Base-by-base conservation (phyloP, 257 asterid species). In the Solanum appendiculatum region DNA sequence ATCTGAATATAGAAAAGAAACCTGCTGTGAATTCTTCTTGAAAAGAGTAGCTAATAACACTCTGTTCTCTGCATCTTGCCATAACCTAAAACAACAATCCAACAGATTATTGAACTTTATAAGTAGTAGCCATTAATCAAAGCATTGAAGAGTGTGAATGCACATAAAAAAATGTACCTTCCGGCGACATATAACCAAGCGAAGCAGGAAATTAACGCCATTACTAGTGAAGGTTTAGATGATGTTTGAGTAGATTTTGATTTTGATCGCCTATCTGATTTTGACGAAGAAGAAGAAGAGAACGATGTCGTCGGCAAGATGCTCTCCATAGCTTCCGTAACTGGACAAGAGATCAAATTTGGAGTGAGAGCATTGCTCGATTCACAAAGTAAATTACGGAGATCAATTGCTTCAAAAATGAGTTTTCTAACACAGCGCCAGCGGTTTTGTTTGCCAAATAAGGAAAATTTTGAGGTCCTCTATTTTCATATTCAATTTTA, bases 121-220 rank as follows among this genome's bases (percentile, higher is more conserved):
- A 63, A 80, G 42, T 40, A n/a, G 72, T 64, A 64, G 14, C 29
- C 31, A 46, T 63, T 12, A 42, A 29, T 34, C 25, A 73, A 73
- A 13, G 5, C 25, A 51, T 39, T 60, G 18, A 25, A 54, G 54
- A 36, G 37, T 34, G 66, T 37, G 70, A 11, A 33, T 10, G 58
- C 56, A 81, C 44, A 44, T 31, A 18, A 29, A 37, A 25, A 46
- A 16, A 18, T 18, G 78, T 78, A 94, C 99, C 99, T 90, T 87
- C 99, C 99, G 40, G 98, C 98, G 29, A 96, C 90, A 89, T 96
- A 96, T 81, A 95, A 96, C 95, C 99, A 96, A 74, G 98, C 98
- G 86, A 96, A 85, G 93, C 98, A 95, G 48, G 98, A 93, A 51
- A 95, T 88, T 86, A 96, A 93, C 29, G 91, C 93, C 93, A 96